A percentile compares a stretch with the other conserved stretches of the same genome.
Conservation (phyloP, 371 early-diverging fungal species). For the Mucor piriformis region DNA sequence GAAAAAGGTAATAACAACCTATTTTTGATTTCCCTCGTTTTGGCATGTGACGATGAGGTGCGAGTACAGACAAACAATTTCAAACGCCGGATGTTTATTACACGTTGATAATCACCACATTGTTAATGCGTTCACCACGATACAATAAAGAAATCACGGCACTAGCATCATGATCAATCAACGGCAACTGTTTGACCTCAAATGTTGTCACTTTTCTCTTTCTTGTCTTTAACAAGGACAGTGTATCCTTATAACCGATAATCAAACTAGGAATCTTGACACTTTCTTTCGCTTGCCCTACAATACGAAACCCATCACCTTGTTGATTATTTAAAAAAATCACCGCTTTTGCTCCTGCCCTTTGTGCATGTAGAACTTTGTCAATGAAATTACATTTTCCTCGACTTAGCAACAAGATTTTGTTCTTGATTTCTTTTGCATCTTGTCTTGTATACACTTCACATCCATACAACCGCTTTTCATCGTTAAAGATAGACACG, state of each 20-base stretch:
- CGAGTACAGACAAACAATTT: background rate
- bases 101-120: background rate
- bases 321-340: conserved; percentile 34
- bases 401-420: conserved; percentile 48
- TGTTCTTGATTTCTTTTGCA: conserved; percentile 23
- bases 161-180: conserved; percentile 3
- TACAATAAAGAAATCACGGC: background rate
- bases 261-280: conserved; percentile 12
- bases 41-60: conserved; percentile 1
- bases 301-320: background rate
- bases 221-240: background rate
- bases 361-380: conserved; percentile 51
- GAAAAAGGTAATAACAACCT: background rate
- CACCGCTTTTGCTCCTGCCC: conserved; percentile 51
- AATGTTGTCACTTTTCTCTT: background rate
- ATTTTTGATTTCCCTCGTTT: background rate
- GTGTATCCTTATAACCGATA: background rate
- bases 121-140: background rate
- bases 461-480: conserved; percentile 34
- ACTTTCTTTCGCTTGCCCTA: no score
- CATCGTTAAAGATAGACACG: background rate
- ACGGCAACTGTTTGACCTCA: background rate
- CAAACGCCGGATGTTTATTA: background rate
- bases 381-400: conserved; percentile 53
- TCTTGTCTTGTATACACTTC: conserved; percentile 30